Evolutionary conservation across 108 stramenopile species (phyloP), one percentile per base, ranked within the genome.

Genomic region (Aurantiochytrium sp.): DNA sequence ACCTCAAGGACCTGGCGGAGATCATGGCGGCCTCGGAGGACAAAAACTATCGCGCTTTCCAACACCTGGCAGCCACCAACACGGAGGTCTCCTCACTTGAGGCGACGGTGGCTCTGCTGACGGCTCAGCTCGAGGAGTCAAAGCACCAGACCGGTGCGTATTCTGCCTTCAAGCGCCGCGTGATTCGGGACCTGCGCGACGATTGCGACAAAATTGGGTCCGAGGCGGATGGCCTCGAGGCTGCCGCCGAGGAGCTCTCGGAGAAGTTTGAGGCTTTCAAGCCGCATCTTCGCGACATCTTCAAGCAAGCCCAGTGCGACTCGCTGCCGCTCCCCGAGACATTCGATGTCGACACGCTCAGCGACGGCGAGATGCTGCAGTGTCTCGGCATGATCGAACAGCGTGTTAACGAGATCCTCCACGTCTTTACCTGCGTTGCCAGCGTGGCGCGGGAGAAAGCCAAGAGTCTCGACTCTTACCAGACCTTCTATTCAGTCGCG

Each of bases 311-410:
- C n/a, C 24, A 81, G 17, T 81, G 73, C 45, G 39, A 41, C 45
- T 48, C 45, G 39, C 45, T 81, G 6, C 73, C 73, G 19, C 2
- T 81, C 17, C 73, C 73, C 0, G 73, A 81, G 21, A 12, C 36
- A 1, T 48, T 81, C 19, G 39, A 42, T 30, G 6, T 81, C 24
- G 73, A 81, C 12, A 17, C 8, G 12, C 73, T 81, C 73, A 81
- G 42, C 39, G 73, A 81, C 30, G 12, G 42, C n/a, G 73, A 81
- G 45, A 42, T 81, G 36, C 73, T 81, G 6, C 73, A 81, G 73
- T 81, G 73, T 30, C 73, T 81, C 27, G 73, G 73, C 2, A 37
- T 81, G 21, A 2, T 81, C n/a, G 73, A 81, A n/a, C 73, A 81
- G 73, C 73, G 73, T 1, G 45, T 48, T 30, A 48, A 81, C 45